Evolutionary conservation across 257 asterid genomes (phyloP).

Genomic region (Datura wrightii): DNA sequence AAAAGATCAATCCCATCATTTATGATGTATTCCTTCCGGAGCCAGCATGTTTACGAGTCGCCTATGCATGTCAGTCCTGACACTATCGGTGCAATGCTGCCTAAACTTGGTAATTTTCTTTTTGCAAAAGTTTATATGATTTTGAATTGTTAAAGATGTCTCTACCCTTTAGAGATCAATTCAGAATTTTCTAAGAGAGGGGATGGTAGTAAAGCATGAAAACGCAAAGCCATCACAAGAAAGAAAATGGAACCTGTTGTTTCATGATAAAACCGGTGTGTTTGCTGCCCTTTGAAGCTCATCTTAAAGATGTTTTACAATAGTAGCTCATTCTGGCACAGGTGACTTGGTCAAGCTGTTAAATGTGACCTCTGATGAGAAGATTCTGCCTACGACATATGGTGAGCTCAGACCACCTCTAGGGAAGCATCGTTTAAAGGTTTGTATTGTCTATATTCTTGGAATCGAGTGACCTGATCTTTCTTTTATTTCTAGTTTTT

Average conservation of each 20-base stretch:
- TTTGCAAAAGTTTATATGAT: not conserved
- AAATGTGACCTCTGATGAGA: conserved; percentile 78
- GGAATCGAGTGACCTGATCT: conserved; percentile 7
- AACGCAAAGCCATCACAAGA: not conserved
- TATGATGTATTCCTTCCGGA: conserved; percentile 75
- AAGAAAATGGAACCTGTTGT: not conserved
- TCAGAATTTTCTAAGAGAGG: not conserved
- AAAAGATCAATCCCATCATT: conserved; percentile 79
- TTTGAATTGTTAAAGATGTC: not conserved
- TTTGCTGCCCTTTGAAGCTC: conserved; percentile 11
- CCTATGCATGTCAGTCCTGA: conserved; percentile 75
- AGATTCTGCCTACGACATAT: conserved; percentile 73
- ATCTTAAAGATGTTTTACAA: conserved; percentile 16
- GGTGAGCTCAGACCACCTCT: conserved; percentile 98
- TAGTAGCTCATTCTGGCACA: conserved; percentile 42
- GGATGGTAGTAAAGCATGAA: conserved; percentile 20
- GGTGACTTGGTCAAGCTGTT: conserved; percentile 82
- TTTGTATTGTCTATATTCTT: conserved; percentile 34
- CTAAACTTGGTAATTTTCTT: conserved; percentile 70
- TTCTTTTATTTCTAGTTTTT: not conserved
- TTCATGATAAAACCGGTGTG: conserved; percentile 22
- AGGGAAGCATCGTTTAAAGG: conserved; percentile 96
- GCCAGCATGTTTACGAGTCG: conserved; percentile 76
- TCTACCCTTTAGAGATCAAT: conserved; percentile 21
- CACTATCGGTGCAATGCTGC: conserved; percentile 94